phyloP scores from a whole-genome alignment of 371 early-diverging fungal genomes.

The Rhizopus arrhizus region DNA sequence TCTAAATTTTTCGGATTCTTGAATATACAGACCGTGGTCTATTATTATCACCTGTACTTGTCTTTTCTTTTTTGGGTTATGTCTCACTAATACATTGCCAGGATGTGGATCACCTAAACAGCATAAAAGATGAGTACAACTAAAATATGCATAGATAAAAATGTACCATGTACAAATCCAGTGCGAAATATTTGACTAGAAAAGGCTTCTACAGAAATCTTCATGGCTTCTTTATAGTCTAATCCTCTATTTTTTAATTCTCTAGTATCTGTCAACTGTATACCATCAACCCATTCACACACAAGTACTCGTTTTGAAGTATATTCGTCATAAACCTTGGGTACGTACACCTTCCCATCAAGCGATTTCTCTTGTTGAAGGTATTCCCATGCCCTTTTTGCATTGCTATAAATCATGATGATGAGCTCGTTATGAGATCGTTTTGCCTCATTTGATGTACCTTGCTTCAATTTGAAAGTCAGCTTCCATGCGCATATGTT shows the following conservation, averaged over 20 bases:
- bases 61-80: conserved; percentile 58
- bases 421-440: too few relatives aligned
- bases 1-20: conserved; percentile 74
- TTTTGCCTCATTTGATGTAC: conserved; percentile 12
- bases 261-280: conserved; percentile 60
- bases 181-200: conserved; percentile 86
- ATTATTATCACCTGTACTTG: conserved; percentile 69
- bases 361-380: conserved; percentile 62
- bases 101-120: conserved; percentile 76
- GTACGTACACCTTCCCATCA: conserved; percentile 68
- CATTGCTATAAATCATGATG: conserved; percentile 52
- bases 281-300: conserved; percentile 87
- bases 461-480: conserved; percentile 78
- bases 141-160: background rate
- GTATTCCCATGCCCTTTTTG: conserved; percentile 61
- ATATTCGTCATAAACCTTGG: conserved; percentile 76
- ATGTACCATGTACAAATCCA: conserved; percentile 84
- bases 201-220: conserved; percentile 78
- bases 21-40: conserved; percentile 92
- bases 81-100: conserved; percentile 85
- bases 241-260: conserved; percentile 44
- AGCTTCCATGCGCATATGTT: conserved; percentile 81
- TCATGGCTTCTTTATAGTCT: conserved; percentile 66
- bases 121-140: background rate
- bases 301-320: conserved; percentile 77